Evolutionary conservation across 202 grass and related monocot genomes (phyloP), one percentile per base, ranked within the genome.

Genomic region (Panicum hallii): DNA sequence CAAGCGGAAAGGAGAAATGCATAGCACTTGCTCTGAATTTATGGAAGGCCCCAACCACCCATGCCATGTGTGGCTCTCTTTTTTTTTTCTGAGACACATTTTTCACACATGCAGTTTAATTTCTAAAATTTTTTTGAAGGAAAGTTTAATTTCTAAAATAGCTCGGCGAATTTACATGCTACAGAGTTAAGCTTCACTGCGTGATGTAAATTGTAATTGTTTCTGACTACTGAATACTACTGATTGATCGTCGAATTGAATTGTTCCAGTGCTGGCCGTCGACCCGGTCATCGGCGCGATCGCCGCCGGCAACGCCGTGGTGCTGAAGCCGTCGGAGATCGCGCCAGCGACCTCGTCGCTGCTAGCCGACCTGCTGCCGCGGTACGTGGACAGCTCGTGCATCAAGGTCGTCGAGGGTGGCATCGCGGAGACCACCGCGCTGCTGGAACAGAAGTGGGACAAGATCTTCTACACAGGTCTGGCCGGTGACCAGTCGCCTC

Each of bases 391-490:
- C 82, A 36, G 72, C 84, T 74, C 87, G 41, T 97, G 90, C 73
- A 61, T 97, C 57, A 91, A 67, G 77, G 90, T 97, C n/a, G 61
- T 97, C 13, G 78, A 97, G 86, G 92, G 94, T 15, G 90, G 67
- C 61, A 20, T 93, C 47, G 22, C 78, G 17, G 90, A 93, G 85
- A 93, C 94, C 28, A 86, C 88, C 47, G 87, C 90, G 5, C 92
- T 97, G 7, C 88, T 97, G 42, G 86, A 97, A 7, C 90, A 88
- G 41, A 93, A 88, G 6, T 94, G 92, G 90, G 94, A 97, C 71
- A 94, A 97, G 82, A 97, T 97, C 84, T 83, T 94, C 50, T 97
- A 97, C 86, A 97, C 94, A 84, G 94, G 94, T 97, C 54, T 4
- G 52, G 11, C 67, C 10, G n/a, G 2, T 55, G 53, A n/a, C 17